A percentile compares a stretch with the other conserved stretches of the same genome.
Conservation (phyloP, 1,284 basidiomycete genomes). For the Moesziomyces aphidis region DNA sequence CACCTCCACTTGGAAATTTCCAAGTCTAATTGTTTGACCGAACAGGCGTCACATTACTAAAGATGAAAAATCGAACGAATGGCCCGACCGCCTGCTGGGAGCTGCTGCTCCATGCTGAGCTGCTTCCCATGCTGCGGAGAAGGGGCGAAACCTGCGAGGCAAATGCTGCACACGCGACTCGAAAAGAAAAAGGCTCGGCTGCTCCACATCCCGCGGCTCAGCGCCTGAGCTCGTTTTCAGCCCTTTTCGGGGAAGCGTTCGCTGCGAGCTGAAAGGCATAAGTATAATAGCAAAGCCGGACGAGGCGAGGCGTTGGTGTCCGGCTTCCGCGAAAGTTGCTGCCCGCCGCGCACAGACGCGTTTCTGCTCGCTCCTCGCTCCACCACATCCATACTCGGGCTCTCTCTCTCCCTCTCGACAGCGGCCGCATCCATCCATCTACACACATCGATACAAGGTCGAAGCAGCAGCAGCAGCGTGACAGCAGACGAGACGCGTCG, state of each 20-base stretch:
- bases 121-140: neutral
- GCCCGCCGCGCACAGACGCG: neutral
- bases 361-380: neutral
- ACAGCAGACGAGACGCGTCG: neutral
- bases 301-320: neutral
- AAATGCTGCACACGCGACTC: neutral
- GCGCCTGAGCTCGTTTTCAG: neutral
- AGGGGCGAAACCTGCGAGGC: too few species aligned
- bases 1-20: too few species aligned
- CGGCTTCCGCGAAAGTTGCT: neutral
- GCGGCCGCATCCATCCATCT: neutral
- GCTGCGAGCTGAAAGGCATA: neutral
- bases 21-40: too few species aligned
- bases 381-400: neutral
- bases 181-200: neutral
- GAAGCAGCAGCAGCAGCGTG: too few species aligned
- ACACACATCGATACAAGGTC: neutral
- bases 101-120: too few species aligned
- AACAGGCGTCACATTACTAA: too few species aligned
- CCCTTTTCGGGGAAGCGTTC: neutral
- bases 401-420: neutral
- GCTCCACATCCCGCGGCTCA: neutral
- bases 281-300: neutral
- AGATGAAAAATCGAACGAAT: neutral
- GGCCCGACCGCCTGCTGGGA: neutral